Evolutionary conservation across 139 green algal species (phyloP), one percentile per base, ranked within the genome.

Genomic region (Microglena sp.): DNA sequence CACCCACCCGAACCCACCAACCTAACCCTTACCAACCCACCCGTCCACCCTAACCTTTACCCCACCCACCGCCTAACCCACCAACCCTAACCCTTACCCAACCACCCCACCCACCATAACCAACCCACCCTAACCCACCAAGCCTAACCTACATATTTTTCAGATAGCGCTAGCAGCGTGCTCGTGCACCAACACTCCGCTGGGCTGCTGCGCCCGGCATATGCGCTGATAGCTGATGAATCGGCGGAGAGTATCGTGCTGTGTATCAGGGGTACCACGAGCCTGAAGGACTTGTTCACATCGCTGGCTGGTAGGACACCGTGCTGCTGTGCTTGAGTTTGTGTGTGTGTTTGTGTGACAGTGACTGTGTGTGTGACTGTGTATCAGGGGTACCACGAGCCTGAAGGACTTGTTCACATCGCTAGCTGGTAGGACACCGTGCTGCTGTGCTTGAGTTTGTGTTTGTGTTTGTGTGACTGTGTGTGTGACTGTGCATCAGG

Each of bases 251-350:
- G 32, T 18, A 69, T 96, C 4, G 76, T 94, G 56, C 74, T 96
- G 68, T 80, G 76, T 30, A 80, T 96, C 7, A 67, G 90, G 0
- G 90, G 90, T 43, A 96, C 90, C 1, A 80, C 93, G 60, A 86
- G 75, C 2, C 75, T 91, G 55, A 88, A 86, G 63, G 89, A 94
- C 62, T 71, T 89, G 32, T 90, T 92, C 70, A 94, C 87, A 2
- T 83, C 71, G 7, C 61, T 94, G 8, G 84, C 83, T 60, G 84
- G 82, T 86, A 67, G 2, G 71, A 50, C 40, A 50, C 11, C 40
- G 15, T 62, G 26, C 27, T 35, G 36, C 18, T 58, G 26, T 33
- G n/a, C n/a, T n/a, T n/a, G n/a, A n/a, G n/a, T n/a, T n/a, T n/a
- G n/a, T n/a, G n/a, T n/a, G n/a, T n/a, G n/a, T n/a, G n/a, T n/a